Evolutionary conservation across 352 stramenopile genomes (phyloP).

Genomic region (Thraustochytrium sp.): DNA sequence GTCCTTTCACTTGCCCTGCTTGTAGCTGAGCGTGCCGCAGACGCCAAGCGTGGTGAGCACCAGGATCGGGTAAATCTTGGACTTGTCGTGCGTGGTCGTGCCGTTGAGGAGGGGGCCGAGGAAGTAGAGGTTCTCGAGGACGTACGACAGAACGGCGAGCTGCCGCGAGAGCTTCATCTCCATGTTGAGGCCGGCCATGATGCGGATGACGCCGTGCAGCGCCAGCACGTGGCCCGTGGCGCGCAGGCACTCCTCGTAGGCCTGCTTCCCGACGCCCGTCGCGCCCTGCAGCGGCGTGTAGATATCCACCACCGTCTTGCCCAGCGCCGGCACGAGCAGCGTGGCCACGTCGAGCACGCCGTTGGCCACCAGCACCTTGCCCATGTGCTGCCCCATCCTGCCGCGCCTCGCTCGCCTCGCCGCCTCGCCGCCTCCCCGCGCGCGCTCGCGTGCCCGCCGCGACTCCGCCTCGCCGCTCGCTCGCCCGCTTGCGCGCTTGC

Average conservation of each 20-base stretch:
- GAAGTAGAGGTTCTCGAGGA: background rate
- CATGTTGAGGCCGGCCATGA: background rate
- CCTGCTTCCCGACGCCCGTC: background rate
- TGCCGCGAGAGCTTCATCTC: background rate
- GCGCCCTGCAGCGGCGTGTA: background rate
- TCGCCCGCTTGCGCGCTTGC: background rate
- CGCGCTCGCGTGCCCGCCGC: background rate
- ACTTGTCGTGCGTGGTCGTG: too few relatives aligned
- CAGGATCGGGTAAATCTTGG: too few relatives aligned
- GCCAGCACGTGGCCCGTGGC: background rate
- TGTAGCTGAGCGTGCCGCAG: too few relatives aligned
- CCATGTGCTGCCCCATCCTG: background rate
- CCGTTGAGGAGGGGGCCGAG: background rate
- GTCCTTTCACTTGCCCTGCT: too few relatives aligned
- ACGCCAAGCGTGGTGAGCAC: too few relatives aligned
- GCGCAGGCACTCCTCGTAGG: background rate
- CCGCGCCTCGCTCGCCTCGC: background rate
- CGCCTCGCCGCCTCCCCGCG: background rate
- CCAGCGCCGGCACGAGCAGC: background rate
- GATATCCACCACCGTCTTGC: background rate
- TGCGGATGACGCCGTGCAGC: background rate
- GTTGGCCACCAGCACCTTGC: background rate
- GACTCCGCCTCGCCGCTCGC: background rate
- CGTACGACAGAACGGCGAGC: background rate
- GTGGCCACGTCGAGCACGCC: background rate